phyloP scores from a whole-genome alignment of 345 rosid species.

The Brassica incana region DNA sequence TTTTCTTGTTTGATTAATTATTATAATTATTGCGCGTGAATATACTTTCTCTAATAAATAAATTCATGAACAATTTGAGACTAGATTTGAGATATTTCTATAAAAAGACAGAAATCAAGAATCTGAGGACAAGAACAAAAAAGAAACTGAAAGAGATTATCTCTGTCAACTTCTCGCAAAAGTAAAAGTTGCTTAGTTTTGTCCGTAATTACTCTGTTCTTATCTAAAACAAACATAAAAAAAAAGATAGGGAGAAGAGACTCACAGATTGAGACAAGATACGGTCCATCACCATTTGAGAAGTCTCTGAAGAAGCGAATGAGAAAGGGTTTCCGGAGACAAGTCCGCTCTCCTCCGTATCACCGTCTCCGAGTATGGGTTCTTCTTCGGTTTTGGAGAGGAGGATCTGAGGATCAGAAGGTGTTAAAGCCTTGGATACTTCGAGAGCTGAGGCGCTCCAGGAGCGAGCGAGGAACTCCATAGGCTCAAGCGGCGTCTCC shows the following conservation, averaged over 20 bases:
- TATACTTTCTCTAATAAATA: neutral
- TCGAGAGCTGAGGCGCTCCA: slow-evolving; percentile 93
- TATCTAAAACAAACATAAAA: neutral
- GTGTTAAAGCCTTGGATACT: slow-evolving; percentile 71
- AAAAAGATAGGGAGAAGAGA: neutral
- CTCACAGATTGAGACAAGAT: slow-evolving; percentile 99
- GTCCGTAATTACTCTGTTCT: slow-evolving; percentile 38
- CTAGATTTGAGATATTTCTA: neutral
- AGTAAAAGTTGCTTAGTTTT: slow-evolving; percentile 19
- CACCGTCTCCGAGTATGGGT: slow-evolving; percentile 39
- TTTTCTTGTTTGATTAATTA: slow-evolving; percentile 3
- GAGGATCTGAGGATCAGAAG: slow-evolving; percentile 51
- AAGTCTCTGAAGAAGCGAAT: slow-evolving; percentile 92
- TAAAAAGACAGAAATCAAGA: neutral
- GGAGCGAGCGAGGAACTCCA: slow-evolving; percentile 95
- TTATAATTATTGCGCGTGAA: slow-evolving; percentile 38
- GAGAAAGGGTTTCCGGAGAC: slow-evolving; percentile 91
- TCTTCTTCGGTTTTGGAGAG: slow-evolving; percentile 68
- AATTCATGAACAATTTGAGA: slow-evolving; percentile 2
- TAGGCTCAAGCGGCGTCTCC: slow-evolving; percentile 85
- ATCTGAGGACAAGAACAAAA: neutral
- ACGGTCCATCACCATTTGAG: slow-evolving; percentile 96
- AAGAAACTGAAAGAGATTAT: slow-evolving; percentile 7
- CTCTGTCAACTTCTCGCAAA: slow-evolving; percentile 18
- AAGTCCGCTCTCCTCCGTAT: slow-evolving; percentile 57